A percentile compares a stretch with the other conserved stretches of the same genome.
These are phyloP conservation scores for Oenanthe sinensis DNA, from an alignment of 129 eudicot genomes.

Conservation along the genomic window DNA sequence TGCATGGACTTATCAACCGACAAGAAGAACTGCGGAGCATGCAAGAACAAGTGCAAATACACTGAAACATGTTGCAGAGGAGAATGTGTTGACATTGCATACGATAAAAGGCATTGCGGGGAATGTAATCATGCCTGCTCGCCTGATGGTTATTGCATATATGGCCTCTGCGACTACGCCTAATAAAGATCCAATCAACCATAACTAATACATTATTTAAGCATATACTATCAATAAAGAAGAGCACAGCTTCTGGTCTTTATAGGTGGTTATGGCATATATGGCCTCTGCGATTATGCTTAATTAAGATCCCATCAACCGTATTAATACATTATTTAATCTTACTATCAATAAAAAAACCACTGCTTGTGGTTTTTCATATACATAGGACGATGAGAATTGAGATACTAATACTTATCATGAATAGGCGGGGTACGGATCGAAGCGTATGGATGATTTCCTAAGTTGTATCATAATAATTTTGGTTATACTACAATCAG, in stretches of 20 bases:
- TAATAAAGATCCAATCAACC: background rate
- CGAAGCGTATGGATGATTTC: background rate
- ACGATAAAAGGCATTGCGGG: slow-evolving; percentile 79
- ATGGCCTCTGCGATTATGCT: slow-evolving; percentile 69
- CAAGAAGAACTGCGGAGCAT: slow-evolving; percentile 48
- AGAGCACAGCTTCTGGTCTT: background rate
- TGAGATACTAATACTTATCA: no score
- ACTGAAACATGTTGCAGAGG: slow-evolving; percentile 51
- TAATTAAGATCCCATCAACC: background rate
- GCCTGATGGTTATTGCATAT: slow-evolving; percentile 45
- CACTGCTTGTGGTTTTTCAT: background rate
- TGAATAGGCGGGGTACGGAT: no score
- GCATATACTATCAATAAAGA: background rate
- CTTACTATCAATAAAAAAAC: background rate
- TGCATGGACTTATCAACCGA: slow-evolving; percentile 37
- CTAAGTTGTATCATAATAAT: background rate
- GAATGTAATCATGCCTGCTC: slow-evolving; percentile 41
- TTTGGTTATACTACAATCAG: background rate
- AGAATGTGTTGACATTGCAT: slow-evolving; percentile 37
- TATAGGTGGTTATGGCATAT: slow-evolving; percentile 40
- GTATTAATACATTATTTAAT: background rate
- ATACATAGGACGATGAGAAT: background rate
- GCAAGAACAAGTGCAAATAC: slow-evolving; percentile 47
- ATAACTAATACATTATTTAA: background rate
- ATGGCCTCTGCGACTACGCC: slow-evolving; percentile 66